Evolutionary conservation across 257 asterid genomes (phyloP).

Genomic region (Rauvolfia tetraphylla): DNA sequence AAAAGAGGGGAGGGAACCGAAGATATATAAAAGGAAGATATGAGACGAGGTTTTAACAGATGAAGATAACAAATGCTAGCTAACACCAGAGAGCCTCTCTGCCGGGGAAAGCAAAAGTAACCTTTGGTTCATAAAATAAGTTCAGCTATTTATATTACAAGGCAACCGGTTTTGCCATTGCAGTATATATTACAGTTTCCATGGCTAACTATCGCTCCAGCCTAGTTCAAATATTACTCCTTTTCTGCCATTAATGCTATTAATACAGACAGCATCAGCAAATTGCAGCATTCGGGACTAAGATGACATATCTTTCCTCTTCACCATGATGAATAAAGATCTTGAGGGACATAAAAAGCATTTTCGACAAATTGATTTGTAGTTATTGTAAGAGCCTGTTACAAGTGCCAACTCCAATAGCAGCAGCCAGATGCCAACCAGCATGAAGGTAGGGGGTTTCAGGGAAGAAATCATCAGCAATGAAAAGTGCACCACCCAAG

Average conservation of each 20-base stretch:
- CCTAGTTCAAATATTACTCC: slow-evolving; percentile 3
- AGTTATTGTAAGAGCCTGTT: slow-evolving; percentile 67
- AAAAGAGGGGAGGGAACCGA: not conserved
- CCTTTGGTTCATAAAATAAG: not conserved
- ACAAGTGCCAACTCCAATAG: slow-evolving; percentile 74
- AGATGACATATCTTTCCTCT: not conserved
- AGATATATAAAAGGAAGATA: not conserved
- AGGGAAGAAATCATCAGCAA: slow-evolving; percentile 71
- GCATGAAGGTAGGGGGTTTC: slow-evolving; percentile 81
- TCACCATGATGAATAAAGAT: not conserved
- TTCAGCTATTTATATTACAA: not conserved
- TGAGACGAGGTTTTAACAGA: not conserved
- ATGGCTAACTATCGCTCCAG: not conserved
- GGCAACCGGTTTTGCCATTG: slow-evolving; percentile 23
- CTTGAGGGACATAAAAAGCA: slow-evolving; percentile 16
- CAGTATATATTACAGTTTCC: slow-evolving; percentile 3
- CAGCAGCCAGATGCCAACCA: slow-evolving; percentile 97
- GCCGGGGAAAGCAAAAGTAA: not conserved
- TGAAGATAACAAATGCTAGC: not conserved
- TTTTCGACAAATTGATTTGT: slow-evolving; percentile 54
- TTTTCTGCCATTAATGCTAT: not conserved
- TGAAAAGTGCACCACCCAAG: slow-evolving; percentile 70
- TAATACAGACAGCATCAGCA: not conserved
- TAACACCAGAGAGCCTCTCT: not conserved
- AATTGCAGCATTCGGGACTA: not conserved